A percentile compares a stretch with the other conserved stretches of the same genome.
phyloP scores from a whole-genome alignment of 2,329 filamentous ascomycete species.

The Cladophialophora yegresii region DNA sequence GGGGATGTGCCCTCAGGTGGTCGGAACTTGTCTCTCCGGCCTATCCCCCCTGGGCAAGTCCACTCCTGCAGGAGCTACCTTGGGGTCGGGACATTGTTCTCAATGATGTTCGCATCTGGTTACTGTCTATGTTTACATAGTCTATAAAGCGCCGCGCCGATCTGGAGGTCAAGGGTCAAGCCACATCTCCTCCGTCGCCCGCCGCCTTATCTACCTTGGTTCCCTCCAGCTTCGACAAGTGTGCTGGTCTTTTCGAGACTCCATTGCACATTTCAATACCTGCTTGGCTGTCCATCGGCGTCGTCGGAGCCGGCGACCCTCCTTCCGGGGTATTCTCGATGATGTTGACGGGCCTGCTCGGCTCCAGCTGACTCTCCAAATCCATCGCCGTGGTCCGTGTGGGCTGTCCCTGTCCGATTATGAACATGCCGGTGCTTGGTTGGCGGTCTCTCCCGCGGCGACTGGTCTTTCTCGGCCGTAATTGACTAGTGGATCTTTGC shows the following conservation, averaged over 20 bases:
- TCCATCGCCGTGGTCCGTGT: background rate
- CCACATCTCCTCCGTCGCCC: background rate
- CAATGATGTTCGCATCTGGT: background rate
- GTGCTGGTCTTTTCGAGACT: background rate
- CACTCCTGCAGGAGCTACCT: background rate
- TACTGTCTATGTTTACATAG: background rate
- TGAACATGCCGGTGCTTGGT: constrained; percentile 20
- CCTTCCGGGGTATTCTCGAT: constrained; percentile 18
- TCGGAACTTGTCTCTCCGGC: background rate
- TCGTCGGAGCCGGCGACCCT: background rate
- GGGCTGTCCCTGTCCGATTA: constrained; percentile 11
- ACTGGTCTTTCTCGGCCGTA: constrained; percentile 20
- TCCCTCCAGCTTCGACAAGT: background rate
- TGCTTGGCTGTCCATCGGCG: background rate
- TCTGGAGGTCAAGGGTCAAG: background rate
- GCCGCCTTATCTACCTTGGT: background rate
- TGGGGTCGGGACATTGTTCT: background rate
- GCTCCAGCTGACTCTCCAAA: constrained; percentile 19
- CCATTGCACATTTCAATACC: background rate
- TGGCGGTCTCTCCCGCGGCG: constrained; percentile 8
- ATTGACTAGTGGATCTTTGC: constrained; percentile 7
- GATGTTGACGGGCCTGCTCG: constrained; percentile 23
- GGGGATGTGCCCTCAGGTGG: constrained; percentile 1
- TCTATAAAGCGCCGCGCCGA: background rate
- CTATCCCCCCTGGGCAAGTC: background rate